A percentile compares a stretch with the other conserved stretches of the same genome.
These are phyloP conservation scores for Diaporthe australafricana DNA, from an alignment of 2,329 filamentous ascomycete species.

Conservation along the genomic window DNA sequence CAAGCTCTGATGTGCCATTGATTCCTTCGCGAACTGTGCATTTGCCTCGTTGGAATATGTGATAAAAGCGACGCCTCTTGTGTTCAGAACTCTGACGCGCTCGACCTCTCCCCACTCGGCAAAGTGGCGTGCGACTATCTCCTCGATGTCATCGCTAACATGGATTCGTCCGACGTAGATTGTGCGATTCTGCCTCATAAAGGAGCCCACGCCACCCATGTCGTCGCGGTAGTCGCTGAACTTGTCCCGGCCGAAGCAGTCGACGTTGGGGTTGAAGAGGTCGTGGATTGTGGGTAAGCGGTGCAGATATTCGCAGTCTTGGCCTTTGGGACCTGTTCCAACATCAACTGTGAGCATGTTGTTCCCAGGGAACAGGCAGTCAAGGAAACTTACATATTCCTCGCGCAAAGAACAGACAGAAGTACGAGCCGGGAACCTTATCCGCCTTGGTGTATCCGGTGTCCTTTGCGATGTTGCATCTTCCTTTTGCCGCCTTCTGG, in stretches of 20 bases:
- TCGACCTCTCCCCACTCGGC: conserved; percentile 97
- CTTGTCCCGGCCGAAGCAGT: conserved; percentile 95
- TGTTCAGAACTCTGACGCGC: conserved; percentile 87
- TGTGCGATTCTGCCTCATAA: conserved; percentile 93
- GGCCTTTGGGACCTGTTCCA: conserved; percentile 75
- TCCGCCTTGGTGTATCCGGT: conserved; percentile 84
- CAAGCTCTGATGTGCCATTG: conserved; percentile 93
- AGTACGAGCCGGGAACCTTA: conserved; percentile 82
- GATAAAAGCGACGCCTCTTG: conserved; percentile 91
- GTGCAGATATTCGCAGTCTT: conserved; percentile 95
- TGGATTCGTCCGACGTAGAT: conserved; percentile 95
- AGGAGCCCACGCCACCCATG: conserved; percentile 96
- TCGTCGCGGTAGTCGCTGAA: conserved; percentile 94
- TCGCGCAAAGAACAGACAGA: conserved; percentile 93
- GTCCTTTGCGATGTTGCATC: conserved; percentile 88
- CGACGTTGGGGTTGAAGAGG: conserved; percentile 91
- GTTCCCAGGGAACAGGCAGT: conserved; percentile 45
- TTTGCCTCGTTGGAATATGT: conserved; percentile 94
- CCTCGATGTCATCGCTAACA: conserved; percentile 96
- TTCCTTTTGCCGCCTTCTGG: conserved; percentile 82
- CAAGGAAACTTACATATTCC: conserved; percentile 69
- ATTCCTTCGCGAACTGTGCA: conserved; percentile 90
- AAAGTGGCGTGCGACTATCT: conserved; percentile 94
- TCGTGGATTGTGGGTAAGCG: conserved; percentile 88
- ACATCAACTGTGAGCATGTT: neutral